Evolutionary conservation across 257 asterid genomes (phyloP).

Genomic region (Solanum commersonii): DNA sequence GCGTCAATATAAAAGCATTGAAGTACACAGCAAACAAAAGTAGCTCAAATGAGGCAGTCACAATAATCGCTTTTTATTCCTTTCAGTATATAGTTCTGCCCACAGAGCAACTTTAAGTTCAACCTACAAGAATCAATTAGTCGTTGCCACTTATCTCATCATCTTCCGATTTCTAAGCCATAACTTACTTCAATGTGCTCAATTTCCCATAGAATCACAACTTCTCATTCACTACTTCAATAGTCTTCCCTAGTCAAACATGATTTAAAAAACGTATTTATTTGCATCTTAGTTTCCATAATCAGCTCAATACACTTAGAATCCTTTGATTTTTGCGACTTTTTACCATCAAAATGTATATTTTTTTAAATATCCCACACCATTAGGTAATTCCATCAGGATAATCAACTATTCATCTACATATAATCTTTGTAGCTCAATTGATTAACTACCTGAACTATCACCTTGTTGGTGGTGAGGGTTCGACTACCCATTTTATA

Average conservation of each 20-base stretch:
- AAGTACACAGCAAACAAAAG: background rate
- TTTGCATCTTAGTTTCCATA: background rate
- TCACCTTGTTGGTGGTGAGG: background rate
- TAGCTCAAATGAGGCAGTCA: background rate
- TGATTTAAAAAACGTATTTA: background rate
- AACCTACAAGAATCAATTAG: background rate
- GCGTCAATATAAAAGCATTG: background rate
- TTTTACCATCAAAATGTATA: background rate
- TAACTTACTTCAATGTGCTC: background rate
- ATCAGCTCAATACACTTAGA: background rate
- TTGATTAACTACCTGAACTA: background rate
- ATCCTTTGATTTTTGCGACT: background rate
- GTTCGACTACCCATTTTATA: background rate
- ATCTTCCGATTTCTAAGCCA: background rate
- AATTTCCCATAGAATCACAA: background rate
- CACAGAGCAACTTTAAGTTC: background rate
- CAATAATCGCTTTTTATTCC: background rate
- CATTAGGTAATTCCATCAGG: background rate
- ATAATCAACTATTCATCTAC: background rate
- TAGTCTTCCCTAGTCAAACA: background rate
- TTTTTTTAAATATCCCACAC: background rate
- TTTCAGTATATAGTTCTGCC: background rate
- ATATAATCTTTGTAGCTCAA: background rate
- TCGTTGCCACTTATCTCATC: background rate
- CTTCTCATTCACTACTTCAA: too few species aligned